A percentile compares a stretch with the other conserved stretches of the same genome.
phyloP scores from a whole-genome alignment of 1,284 basidiomycete species.

The Tilletia horrida region DNA sequence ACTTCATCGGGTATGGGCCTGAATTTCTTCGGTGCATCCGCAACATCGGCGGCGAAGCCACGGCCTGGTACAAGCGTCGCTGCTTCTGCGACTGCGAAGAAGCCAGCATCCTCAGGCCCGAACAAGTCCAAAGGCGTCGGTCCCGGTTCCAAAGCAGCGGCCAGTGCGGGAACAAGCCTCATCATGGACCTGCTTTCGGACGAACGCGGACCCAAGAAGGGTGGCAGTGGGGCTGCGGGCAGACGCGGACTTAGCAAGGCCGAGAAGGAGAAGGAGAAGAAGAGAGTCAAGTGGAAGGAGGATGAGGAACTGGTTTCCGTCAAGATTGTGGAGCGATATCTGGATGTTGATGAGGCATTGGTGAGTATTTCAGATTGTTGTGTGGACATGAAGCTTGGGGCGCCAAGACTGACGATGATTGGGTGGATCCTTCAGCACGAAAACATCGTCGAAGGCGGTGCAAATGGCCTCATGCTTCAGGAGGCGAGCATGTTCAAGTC shows the following conservation, averaged over 20 bases:
- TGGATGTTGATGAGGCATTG: constrained; percentile 1
- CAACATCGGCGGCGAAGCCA: no score
- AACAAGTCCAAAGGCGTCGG: neutral
- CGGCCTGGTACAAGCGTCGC: no score
- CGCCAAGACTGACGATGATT: neutral
- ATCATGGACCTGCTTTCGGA: constrained; percentile 14
- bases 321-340: constrained; percentile 2
- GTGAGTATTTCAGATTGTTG: neutral
- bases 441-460: neutral
- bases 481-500: constrained; percentile 12
- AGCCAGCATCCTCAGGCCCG: no score
- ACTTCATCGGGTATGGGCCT: neutral
- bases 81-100: no score
- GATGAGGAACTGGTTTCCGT: neutral
- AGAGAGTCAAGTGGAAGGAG: neutral
- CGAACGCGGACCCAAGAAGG: constrained; percentile 9
- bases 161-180: neutral
- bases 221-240: neutral
- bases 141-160: neutral
- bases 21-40: no score
- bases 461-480: constrained; percentile 5
- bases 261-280: constrained; percentile 8
- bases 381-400: no score
- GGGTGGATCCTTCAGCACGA: constrained; percentile 1
- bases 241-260: neutral